A percentile compares a stretch with the other conserved stretches of the same genome.
Conservation (phyloP, 129 eudicot species). For the Lactuca saligna region DNA sequence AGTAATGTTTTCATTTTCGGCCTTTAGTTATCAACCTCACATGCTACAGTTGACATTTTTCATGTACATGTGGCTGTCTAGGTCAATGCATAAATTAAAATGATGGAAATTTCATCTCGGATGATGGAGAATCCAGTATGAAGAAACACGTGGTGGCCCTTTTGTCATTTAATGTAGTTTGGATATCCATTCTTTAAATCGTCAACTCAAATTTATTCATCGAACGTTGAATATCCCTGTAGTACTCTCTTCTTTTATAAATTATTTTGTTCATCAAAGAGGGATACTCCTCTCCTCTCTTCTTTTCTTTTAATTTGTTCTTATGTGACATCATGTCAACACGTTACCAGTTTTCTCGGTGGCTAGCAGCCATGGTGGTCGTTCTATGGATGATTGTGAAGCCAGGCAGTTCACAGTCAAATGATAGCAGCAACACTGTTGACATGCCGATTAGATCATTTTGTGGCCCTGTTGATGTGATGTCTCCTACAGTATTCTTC, state of each 20-base stretch:
- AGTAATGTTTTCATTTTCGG: too few species aligned
- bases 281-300: neutral
- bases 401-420: conserved; percentile 34
- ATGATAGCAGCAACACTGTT: neutral
- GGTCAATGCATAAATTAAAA: too few species aligned
- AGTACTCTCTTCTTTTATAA: neutral
- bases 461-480: conserved; percentile 47
- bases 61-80: too few species aligned
- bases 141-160: neutral
- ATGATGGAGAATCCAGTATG: neutral
- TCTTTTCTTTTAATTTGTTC: neutral
- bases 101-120: too few species aligned
- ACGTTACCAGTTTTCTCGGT: conserved; percentile 7
- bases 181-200: too few species aligned
- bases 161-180: neutral
- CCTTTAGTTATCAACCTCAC: too few species aligned
- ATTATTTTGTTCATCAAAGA: neutral
- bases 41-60: too few species aligned
- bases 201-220: neutral
- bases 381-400: neutral
- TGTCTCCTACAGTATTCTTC: conserved; percentile 27
- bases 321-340: neutral
- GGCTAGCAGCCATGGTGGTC: neutral
- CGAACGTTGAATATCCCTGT: neutral
- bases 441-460: conserved; percentile 39